Evolutionary conservation across 2,329 filamentous ascomycete genomes (phyloP), one percentile per base, ranked within the genome.

Genomic region (Aschersonia sp.): DNA sequence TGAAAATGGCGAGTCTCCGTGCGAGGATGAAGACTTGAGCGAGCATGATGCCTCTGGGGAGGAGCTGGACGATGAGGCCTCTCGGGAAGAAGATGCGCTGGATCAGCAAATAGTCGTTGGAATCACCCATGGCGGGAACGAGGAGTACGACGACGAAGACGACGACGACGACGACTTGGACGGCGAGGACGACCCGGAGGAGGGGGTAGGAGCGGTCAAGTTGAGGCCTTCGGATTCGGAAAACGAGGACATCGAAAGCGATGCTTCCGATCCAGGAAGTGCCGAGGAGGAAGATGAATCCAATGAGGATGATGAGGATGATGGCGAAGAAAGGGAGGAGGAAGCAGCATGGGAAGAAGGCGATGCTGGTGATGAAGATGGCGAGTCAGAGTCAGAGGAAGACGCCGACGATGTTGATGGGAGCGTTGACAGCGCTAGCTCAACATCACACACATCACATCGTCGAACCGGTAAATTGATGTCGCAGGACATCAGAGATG

Each of bases 141-240:
- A 55, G 1, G 57, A 58, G 6, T 60, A 61, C 4, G 42, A 29
- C 6, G 62, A 61, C 1, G 63, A 61, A 5, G 61, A 61, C 4
- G 62, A 59, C 4, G 58, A 12, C 20, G 20, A 20, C 20, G 20
- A 20, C 20, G 20, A 20, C 20, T 20, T 54, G 2, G 64, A 68
- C 1, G 67, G 60, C 6, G 54, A 56, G 5, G 58, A 60, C 5
- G 54, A 61, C 3, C 53, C 55, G 7, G 59, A 71, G 3, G 75
- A 79, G 55, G 73, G 70, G 2, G 75, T 78, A 2, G 75, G 75
- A 10, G 74, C 74, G 6, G 74, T 78, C 28, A 78, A 79, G 54
- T 69, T 77, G 49, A 70, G 69, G 49, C 74, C 74, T 5, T 71
- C 72, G 29, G 70, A 75, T 47, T 58, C 62, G 3, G 59, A 67